A percentile compares a stretch with the other conserved stretches of the same genome.
Conservation (phyloP, 495 filamentous ascomycete species). For the Lophiotrema nucula region DNA sequence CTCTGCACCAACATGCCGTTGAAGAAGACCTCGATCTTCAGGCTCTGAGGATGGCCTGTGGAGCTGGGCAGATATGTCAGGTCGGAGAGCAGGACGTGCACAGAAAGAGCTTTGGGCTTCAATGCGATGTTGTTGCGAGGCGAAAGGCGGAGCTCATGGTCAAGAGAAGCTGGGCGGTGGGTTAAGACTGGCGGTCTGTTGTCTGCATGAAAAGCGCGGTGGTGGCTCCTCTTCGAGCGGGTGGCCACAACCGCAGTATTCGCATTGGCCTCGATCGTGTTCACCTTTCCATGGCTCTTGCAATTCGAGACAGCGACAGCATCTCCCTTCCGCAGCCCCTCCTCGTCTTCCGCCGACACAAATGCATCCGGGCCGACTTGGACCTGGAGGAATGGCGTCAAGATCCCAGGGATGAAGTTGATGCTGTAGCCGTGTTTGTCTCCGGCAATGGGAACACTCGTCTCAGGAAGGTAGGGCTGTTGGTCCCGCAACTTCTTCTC, state of each 20-base stretch:
- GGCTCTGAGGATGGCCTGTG: slow-evolving; percentile 19
- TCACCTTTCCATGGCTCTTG: background rate
- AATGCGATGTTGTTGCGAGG: too few species aligned
- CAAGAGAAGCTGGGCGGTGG: too few species aligned
- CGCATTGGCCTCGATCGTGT: background rate
- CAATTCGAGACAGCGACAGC: too few species aligned
- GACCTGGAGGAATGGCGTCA: slow-evolving; percentile 29
- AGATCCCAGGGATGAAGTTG: slow-evolving; percentile 20
- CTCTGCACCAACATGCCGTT: slow-evolving; percentile 45
- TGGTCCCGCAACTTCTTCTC: slow-evolving; percentile 6
- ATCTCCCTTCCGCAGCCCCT: too few species aligned
- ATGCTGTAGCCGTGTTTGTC: slow-evolving; percentile 5
- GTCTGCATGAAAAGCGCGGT: too few species aligned
- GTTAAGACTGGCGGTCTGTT: too few species aligned
- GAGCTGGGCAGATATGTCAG: slow-evolving; percentile 29
- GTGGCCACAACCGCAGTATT: too few species aligned
- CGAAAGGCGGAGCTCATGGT: too few species aligned
- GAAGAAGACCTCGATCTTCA: slow-evolving; percentile 48
- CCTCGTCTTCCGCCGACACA: too few species aligned
- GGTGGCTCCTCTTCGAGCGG: too few species aligned
- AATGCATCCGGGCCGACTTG: slow-evolving; percentile 34
- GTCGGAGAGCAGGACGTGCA: slow-evolving; percentile 36
- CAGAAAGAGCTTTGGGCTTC: slow-evolving; percentile 21
- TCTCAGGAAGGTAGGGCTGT: too few species aligned
- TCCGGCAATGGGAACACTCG: slow-evolving; percentile 15